phyloP scores from a whole-genome alignment of 371 early-diverging fungal species.

The Nematocida sp. region DNA sequence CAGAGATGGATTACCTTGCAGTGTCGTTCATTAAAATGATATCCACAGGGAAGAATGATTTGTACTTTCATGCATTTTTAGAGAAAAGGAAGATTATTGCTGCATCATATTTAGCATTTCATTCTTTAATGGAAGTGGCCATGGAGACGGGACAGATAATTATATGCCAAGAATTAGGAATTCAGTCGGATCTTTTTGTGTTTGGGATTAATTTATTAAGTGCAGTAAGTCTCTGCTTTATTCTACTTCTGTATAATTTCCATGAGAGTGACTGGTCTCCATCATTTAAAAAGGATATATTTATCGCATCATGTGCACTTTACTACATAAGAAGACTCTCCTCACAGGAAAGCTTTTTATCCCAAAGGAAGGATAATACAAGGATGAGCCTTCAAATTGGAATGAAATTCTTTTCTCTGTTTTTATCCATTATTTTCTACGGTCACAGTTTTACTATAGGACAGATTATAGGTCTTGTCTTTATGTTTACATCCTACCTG shows the following conservation, averaged over 20 bases:
- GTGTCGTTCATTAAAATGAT: conserved; percentile 23
- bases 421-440: conserved; percentile 38
- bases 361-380: background rate
- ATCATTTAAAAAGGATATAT: conserved; percentile 12
- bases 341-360: background rate
- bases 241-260: background rate
- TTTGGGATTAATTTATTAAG: conserved; percentile 16
- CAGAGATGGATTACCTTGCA: conserved; percentile 16
- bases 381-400: conserved; percentile 40
- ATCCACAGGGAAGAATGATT: conserved; percentile 9
- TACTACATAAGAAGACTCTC: background rate
- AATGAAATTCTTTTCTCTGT: conserved; percentile 41
- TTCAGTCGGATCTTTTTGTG: conserved; percentile 10
- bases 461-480: conserved; percentile 21
- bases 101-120: conserved; percentile 12
- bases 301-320: background rate
- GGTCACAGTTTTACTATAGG: conserved; percentile 35
- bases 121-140: conserved; percentile 38
- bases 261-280: no score
- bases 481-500: conserved; percentile 42
- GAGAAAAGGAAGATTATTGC: conserved; percentile 35
- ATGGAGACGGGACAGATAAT: conserved; percentile 25
- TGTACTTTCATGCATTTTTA: conserved; percentile 34
- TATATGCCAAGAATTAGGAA: conserved; percentile 23
- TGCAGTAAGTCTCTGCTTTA: background rate